phyloP scores from a whole-genome alignment of 2,329 filamentous ascomycete genomes.

The Nannizziopsis arthrosporioides region DNA sequence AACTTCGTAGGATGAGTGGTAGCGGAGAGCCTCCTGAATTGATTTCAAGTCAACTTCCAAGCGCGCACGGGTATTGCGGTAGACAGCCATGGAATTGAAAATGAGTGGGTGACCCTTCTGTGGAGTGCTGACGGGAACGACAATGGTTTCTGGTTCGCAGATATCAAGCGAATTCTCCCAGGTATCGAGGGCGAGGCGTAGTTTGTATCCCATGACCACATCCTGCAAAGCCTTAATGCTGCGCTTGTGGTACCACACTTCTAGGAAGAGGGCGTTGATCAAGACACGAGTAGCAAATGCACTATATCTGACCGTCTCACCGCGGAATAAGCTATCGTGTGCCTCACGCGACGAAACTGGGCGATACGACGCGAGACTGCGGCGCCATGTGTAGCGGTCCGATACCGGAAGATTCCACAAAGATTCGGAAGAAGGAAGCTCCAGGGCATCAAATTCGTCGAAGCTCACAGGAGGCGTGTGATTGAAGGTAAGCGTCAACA shows the following conservation, averaged over 20 bases:
- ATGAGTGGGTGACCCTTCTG: slow-evolving; percentile 93
- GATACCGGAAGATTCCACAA: slow-evolving; percentile 77
- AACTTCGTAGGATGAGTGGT: slow-evolving; percentile 95
- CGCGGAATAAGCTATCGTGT: slow-evolving; percentile 90
- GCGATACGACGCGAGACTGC: slow-evolving; percentile 47
- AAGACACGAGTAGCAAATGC: slow-evolving; percentile 94
- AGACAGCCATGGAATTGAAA: slow-evolving; percentile 97
- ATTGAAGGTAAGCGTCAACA: slow-evolving; percentile 91
- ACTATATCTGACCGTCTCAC: slow-evolving; percentile 80
- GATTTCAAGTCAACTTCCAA: slow-evolving; percentile 92
- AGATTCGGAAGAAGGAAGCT: slow-evolving; percentile 84
- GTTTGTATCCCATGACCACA: slow-evolving; percentile 95
- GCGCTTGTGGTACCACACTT: slow-evolving; percentile 98
- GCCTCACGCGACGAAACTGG: slow-evolving; percentile 84
- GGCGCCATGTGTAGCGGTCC: slow-evolving; percentile 75
- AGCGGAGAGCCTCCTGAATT: slow-evolving; percentile 89
- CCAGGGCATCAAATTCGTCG: slow-evolving; percentile 90
- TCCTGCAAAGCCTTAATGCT: slow-evolving; percentile 96
- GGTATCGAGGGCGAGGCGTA: slow-evolving; percentile 88
- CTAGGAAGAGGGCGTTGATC: slow-evolving; percentile 96
- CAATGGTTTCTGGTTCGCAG: slow-evolving; percentile 80
- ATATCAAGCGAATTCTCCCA: slow-evolving; percentile 95
- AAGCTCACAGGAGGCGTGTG: slow-evolving; percentile 96
- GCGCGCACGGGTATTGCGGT: slow-evolving; percentile 81
- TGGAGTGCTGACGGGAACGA: slow-evolving; percentile 81